Evolutionary conservation across 805 yeast species (phyloP), one percentile per base, ranked within the genome.

Genomic region (Naumovozyma dairenensis): DNA sequence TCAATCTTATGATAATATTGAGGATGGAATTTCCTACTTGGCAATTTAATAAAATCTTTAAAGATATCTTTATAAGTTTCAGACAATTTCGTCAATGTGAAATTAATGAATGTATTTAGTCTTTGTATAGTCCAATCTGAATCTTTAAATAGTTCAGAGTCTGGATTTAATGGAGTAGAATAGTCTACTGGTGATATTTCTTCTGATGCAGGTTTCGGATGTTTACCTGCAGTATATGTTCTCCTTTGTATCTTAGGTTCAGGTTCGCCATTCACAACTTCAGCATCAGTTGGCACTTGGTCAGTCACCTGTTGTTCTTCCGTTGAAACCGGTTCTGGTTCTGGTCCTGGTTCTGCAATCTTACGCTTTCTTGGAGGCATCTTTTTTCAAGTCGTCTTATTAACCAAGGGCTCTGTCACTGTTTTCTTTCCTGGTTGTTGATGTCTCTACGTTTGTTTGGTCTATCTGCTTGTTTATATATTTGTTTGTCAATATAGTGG

Each of bases 11-110:
- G 69, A 52, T 78, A 83, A 55, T 85, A 86, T 51, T 84, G 93
- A 0, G 95, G 86, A 49, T 81, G 84, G 29, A 72, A 58, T 51
- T 78, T 76, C 44, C 76, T 73, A 17, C 80, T 69, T 6, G 95
- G 96, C 25, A 85, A 65, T 44, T 73, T 76, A 40, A 76, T 54
- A 57, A 86, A 85, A 55, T 74, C 72, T 43, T 67, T 59, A 31
- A 58, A 58, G 22, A 56, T 38, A n/a, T 33, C 35, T 27, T 44
- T 45, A 36, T 54, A 49, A 12, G 48, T 39, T 15, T 57, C 57
- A 4, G 45, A 38, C 29, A 56, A 40, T 13, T 44, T 42, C 33
- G 56, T 57, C 13, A 58, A 32, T 4, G 56, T 50, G 29, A 44
- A 53, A n/a, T 48, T 42, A 14, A 54, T 48, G 33, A 54, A 53